These are phyloP conservation scores for Cutaneotrichosporon daszewskae DNA, from an alignment of 1,284 basidiomycete species.

Conservation along the genomic window DNA sequence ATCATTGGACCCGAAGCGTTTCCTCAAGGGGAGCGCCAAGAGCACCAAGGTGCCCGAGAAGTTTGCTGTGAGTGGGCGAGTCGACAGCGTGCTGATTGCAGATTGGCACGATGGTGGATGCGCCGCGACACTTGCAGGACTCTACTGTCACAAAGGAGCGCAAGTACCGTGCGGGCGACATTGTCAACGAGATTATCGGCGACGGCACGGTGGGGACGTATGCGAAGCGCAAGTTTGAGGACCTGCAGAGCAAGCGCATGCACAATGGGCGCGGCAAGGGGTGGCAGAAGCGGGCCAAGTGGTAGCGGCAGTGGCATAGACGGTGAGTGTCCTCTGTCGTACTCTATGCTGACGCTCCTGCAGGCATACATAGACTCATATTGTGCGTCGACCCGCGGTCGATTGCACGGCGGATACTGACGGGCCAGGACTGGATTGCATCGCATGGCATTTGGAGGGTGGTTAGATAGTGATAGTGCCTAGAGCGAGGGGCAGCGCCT, in stretches of 20 bases:
- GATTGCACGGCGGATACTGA: too few species aligned
- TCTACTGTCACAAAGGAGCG: conserved; percentile 69
- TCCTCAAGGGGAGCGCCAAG: conserved; percentile 83
- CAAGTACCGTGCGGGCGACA: conserved; percentile 70
- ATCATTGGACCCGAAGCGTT: conserved; percentile 91
- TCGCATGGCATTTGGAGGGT: too few species aligned
- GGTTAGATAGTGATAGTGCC: conserved; percentile 6
- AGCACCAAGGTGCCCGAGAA: conserved; percentile 69
- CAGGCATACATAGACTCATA: conserved; percentile 13
- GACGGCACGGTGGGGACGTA: conserved; percentile 81
- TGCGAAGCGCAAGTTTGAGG: conserved; percentile 89
- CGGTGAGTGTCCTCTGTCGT: neutral
- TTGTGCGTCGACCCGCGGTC: conserved; percentile 22
- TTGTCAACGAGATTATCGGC: conserved; percentile 83
- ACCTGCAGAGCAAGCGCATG: conserved; percentile 67
- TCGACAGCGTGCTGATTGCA: conserved; percentile 35
- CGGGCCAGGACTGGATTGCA: too few species aligned
- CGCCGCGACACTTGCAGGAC: conserved; percentile 67
- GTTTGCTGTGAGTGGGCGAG: conserved; percentile 65
- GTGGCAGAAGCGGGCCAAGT: conserved; percentile 57
- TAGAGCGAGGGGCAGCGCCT: neutral
- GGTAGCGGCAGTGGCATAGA: conserved; percentile 18
- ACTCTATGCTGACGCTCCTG: conserved; percentile 4
- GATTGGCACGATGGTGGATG: conserved; percentile 82
- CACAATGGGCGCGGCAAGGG: conserved; percentile 70